These are phyloP conservation scores for Bromus sterilis DNA, from an alignment of 176 grass and related monocot genomes.

Conservation along the genomic window DNA sequence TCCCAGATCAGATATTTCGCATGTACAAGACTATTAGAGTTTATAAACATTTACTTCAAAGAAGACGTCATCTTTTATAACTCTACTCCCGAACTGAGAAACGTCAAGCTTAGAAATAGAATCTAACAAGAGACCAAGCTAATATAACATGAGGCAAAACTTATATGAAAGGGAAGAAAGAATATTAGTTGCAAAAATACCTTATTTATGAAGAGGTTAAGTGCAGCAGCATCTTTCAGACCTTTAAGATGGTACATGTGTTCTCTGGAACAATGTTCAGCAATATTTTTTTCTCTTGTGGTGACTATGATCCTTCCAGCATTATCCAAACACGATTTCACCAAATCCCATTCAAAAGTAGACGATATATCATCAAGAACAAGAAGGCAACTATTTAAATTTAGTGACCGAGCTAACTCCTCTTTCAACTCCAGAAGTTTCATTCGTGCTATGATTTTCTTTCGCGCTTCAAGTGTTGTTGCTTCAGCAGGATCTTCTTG, in stretches of 20 bases:
- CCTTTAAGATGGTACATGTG: background rate
- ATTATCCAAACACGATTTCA: background rate
- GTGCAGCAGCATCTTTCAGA: background rate
- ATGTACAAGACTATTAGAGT: background rate
- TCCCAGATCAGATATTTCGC: background rate
- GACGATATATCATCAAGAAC: constrained; percentile 17
- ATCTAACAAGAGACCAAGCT: background rate
- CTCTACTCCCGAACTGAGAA: background rate
- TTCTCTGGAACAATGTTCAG: background rate
- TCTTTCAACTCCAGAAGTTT: background rate
- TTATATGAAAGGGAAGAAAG: background rate
- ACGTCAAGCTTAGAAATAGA: background rate
- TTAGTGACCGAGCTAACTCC: background rate
- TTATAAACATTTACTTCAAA: background rate
- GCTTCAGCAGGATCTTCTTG: background rate
- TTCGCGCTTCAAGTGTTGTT: background rate
- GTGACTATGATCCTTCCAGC: constrained; percentile 13
- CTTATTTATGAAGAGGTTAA: constrained; percentile 2
- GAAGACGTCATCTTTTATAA: background rate
- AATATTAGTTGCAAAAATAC: background rate
- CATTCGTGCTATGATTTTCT: background rate
- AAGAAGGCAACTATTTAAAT: background rate
- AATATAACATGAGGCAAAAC: background rate
- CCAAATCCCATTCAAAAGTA: background rate
- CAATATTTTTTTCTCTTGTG: too few species aligned